Evolutionary conservation across 2,329 filamentous ascomycete genomes (phyloP).

Genomic region (Lecanicillium sp.): DNA sequence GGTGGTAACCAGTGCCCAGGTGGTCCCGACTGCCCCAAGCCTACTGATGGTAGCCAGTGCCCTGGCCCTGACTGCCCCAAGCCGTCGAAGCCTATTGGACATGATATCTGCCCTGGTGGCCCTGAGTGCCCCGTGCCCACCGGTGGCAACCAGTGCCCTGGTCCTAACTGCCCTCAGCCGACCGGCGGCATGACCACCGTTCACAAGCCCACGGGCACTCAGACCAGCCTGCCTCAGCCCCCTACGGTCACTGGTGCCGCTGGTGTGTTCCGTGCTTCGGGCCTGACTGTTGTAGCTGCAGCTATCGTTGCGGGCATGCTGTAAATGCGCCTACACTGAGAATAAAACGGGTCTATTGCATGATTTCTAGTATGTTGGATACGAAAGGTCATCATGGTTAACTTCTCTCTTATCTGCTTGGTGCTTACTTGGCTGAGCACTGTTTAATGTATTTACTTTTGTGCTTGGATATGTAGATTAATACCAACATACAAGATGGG

Average conservation of each 20-base stretch:
- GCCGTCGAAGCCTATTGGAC: slow-evolving; percentile 1
- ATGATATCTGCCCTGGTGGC: slow-evolving; percentile 12
- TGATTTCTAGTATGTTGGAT: too few relatives aligned
- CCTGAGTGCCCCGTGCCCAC: slow-evolving; percentile 1
- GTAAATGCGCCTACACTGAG: background rate
- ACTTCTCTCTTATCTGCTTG: too few relatives aligned
- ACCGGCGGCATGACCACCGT: slow-evolving; percentile 5
- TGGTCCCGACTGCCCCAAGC: background rate
- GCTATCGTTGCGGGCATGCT: slow-evolving; percentile 6
- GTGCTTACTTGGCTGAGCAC: too few relatives aligned
- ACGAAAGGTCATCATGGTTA: too few relatives aligned
- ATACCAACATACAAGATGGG: too few relatives aligned
- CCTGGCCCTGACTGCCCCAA: too few relatives aligned
- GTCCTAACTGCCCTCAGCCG: slow-evolving; percentile 4
- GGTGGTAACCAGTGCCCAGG: background rate
- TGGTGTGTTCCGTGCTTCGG: slow-evolving; percentile 2
- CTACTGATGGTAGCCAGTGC: background rate
- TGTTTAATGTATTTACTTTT: too few relatives aligned
- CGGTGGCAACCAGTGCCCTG: background rate
- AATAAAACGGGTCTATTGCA: background rate
- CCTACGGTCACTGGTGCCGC: slow-evolving; percentile 4
- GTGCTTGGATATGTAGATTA: too few relatives aligned
- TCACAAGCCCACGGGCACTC: slow-evolving; percentile 2
- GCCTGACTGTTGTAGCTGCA: slow-evolving; percentile 9
- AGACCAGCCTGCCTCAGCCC: background rate